Percentiles rank a stretch among this genome's conserved stretches.
phyloP scores from a whole-genome alignment of 345 rosid genomes.

The Ceriops zippeliana region DNA sequence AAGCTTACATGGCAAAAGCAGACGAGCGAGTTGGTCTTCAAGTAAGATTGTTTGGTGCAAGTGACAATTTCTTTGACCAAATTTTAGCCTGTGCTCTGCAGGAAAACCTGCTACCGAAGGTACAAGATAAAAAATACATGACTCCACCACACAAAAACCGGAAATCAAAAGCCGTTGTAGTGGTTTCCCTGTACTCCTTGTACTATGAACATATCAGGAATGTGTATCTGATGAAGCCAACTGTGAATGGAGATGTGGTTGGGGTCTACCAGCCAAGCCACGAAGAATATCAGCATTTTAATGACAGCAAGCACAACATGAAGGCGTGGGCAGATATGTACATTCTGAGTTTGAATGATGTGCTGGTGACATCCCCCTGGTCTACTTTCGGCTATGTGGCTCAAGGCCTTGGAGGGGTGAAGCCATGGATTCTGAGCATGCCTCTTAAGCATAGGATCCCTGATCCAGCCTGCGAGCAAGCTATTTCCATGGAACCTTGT shows the following conservation, averaged over 20 bases:
- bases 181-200: conserved; percentile 12
- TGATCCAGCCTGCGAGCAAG: conserved; percentile 17
- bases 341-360: too few species aligned
- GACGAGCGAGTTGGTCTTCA: conserved; percentile 24
- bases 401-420: too few species aligned
- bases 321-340: conserved; percentile 24
- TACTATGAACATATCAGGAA: conserved; percentile 9
- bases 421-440: conserved; percentile 22
- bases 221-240: conserved; percentile 17
- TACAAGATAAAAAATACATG: not conserved
- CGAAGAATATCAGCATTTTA: conserved; percentile 19
- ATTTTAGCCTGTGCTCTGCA: conserved; percentile 11
- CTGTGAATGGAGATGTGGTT: conserved; percentile 15
- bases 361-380: too few species aligned
- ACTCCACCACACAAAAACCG: not conserved
- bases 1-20: conserved; percentile 20
- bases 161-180: conserved; percentile 16
- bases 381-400: too few species aligned
- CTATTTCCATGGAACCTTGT: conserved; percentile 15
- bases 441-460: not conserved
- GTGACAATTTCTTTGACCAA: not conserved
- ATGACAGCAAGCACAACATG: conserved; percentile 16
- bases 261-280: conserved; percentile 29
- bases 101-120: conserved; percentile 17
- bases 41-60: conserved; percentile 16